phyloP scores from a whole-genome alignment of 2,329 filamentous ascomycete genomes.

The Ophiostoma sp. region DNA sequence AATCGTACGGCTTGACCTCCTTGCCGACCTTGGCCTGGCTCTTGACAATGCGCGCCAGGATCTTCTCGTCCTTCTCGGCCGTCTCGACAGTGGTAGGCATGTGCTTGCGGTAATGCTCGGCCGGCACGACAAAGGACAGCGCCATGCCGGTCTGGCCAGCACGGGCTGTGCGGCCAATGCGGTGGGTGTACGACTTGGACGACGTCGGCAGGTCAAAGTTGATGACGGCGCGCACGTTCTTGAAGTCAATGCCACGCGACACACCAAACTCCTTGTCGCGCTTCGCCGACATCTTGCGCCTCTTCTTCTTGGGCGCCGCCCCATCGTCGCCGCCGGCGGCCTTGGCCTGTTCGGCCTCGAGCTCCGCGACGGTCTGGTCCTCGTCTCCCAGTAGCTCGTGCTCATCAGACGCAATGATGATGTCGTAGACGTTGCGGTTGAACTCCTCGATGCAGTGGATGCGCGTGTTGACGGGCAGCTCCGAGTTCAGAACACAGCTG shows the following conservation, averaged over 20 bases:
- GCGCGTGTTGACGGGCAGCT: slow-evolving; percentile 85
- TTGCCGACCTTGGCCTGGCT: slow-evolving; percentile 77
- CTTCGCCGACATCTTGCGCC: slow-evolving; percentile 55
- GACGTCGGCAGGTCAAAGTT: slow-evolving; percentile 93
- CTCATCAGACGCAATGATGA: slow-evolving; percentile 85
- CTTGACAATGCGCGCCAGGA: slow-evolving; percentile 71
- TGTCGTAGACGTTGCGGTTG: slow-evolving; percentile 94
- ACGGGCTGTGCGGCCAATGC: slow-evolving; percentile 87
- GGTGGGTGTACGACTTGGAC: slow-evolving; percentile 91
- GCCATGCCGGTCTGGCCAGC: slow-evolving; percentile 91
- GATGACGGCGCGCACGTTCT: slow-evolving; percentile 87
- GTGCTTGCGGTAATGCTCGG: slow-evolving; percentile 78
- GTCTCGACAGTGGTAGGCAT: slow-evolving; percentile 74
- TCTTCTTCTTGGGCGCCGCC: slow-evolving; percentile 53
- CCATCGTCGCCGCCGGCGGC: slow-evolving; percentile 25
- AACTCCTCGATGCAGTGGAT: slow-evolving; percentile 96
- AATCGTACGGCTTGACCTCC: slow-evolving; percentile 81
- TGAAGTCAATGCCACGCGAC: slow-evolving; percentile 94
- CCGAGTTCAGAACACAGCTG: slow-evolving; percentile 88
- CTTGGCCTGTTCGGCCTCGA: slow-evolving; percentile 35
- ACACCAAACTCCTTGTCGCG: slow-evolving; percentile 85
- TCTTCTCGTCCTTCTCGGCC: slow-evolving; percentile 75
- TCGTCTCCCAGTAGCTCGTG: slow-evolving; percentile 35
- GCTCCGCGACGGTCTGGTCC: slow-evolving; percentile 42
- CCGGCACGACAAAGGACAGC: slow-evolving; percentile 87